Evolutionary conservation across 2,329 filamentous ascomycete species (phyloP).

Genomic region (Ascochyta rabiei): DNA sequence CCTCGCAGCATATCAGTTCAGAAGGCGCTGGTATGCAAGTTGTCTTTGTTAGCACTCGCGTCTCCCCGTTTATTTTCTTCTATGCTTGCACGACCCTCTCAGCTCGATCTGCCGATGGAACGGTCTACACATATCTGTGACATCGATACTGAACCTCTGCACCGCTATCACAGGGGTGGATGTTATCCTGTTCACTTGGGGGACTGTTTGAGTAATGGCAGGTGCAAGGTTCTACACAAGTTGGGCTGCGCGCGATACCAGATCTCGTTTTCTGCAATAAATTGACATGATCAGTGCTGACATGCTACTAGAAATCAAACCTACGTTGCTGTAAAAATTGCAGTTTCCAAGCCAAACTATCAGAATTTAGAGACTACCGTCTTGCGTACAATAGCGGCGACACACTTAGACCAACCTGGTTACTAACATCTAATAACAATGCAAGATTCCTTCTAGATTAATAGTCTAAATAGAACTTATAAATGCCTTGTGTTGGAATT

Average conservation of each 20-base stretch:
- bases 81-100: not conserved
- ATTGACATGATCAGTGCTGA: not conserved
- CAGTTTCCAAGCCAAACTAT: not conserved
- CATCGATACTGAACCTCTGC: too few relatives aligned
- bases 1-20: not conserved
- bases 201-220: too few relatives aligned
- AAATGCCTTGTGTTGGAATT: constrained; percentile 53
- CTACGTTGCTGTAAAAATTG: constrained; percentile 4
- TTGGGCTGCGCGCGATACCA: not conserved
- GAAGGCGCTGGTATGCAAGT: not conserved
- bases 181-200: too few relatives aligned
- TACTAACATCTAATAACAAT: constrained; percentile 44
- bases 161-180: too few relatives aligned
- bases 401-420: not conserved
- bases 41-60: not conserved
- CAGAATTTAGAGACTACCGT: not conserved
- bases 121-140: too few relatives aligned
- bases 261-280: not conserved
- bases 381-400: not conserved
- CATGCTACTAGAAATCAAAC: not conserved
- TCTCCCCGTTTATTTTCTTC: not conserved
- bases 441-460: constrained; percentile 47
- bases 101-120: not conserved
- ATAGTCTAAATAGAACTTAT: constrained; percentile 55
- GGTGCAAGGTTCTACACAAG: too few relatives aligned